Base-by-base conservation (phyloP, 1,139 yeast genomes). In the Scheffersomyces cryptocercus region DNA sequence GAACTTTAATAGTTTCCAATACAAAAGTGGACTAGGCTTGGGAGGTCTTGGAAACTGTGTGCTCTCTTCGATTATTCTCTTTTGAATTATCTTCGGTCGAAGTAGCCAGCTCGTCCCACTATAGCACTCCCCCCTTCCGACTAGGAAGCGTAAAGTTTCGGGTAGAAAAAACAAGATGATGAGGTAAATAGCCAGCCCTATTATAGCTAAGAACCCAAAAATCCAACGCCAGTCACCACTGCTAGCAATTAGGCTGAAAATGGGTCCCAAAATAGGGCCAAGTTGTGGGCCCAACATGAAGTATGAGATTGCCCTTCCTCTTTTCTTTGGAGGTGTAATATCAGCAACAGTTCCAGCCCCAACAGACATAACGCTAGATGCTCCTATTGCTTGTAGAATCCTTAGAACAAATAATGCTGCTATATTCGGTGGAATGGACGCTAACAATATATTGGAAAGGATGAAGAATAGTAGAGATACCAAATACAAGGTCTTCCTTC, bases 261-360 rank as follows among this genome's bases (percentile, higher is more conserved):
- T 60, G 0, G 84, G 85, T 0, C 84, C 85, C 11, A 80, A 38
- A 3, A 80, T 67, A 1, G 85, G 85, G 0, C 85, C 85, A 46
- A 79, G 52, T 49, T 79, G 83, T 0, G 85, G 85, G 0, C 85
- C 85, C 55, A 79, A 53, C 82, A 81, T 79, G 45, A 78, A 79
- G 44, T 73, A 69, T 0, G 82, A 75, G 24, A 80, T 75, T 1
- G 75, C 75, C 42, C 68, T 75, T 0, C 77, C 85, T 50, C 85
- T 62, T 37, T 67, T 49, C 43, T 65, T 68, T 3, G 82, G 81
- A 28, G 73, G 72, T 5, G 70, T 62, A 6, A 78, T 60, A 56
- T 80, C 85, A 4, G 81, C 73, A 9, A 80, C 73, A 0, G 81
- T 77, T 2, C 84, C 84, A 4, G 82, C 79, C 1, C 85, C 85